Evolutionary conservation across 2,329 filamentous ascomycete genomes (phyloP), one percentile per base, ranked within the genome.

Genomic region (Sarocladium brachiariae): DNA sequence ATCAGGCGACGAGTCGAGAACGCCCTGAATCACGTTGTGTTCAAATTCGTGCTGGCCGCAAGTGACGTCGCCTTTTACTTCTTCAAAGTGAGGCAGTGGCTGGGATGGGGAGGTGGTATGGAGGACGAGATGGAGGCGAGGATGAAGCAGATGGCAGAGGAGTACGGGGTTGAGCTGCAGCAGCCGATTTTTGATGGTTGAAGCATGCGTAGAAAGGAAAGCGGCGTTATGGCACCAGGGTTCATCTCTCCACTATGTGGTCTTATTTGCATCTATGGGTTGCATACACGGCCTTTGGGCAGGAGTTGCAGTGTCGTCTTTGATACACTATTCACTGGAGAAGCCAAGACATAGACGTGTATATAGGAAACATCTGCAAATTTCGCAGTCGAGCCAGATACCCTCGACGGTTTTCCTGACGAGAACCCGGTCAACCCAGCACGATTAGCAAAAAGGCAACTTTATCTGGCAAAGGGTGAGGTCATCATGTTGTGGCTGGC

Each of bases 121-220:
- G 93, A 97, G 65, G 92, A 96, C 63, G 89, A 92, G 64, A 83
- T 97, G 54, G 93, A 97, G 73, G 78, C 80, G 62, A 80, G 86
- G 58, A 95, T 97, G 90, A 84, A 80, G 67, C 80, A 77, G 52
- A 87, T 96, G 75, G 92, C 91, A 1, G 89, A 87, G 64, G 91
- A 95, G 58, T 90, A 93, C 70, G 93, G 93, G 0, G 81, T 97
- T 2, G 91, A 97, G 67, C 69, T 97, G 57, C 87, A 95, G 63
- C 89, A 95, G 65, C 82, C 84, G 35, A 78, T 96, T 2, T 96
- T 96, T 69, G 89, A 95, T 51, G 91, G 92, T 3, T 96, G 60
- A 57, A 25, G 43, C 24, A n/a, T 21, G 13, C 30, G 18, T 8
- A 21, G 37, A 41, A 19, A 10, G 6, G 37, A 41, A 19, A 10